Conservation (phyloP, 2,329 filamentous ascomycete species). For the Gliomastix tumulicola region DNA sequence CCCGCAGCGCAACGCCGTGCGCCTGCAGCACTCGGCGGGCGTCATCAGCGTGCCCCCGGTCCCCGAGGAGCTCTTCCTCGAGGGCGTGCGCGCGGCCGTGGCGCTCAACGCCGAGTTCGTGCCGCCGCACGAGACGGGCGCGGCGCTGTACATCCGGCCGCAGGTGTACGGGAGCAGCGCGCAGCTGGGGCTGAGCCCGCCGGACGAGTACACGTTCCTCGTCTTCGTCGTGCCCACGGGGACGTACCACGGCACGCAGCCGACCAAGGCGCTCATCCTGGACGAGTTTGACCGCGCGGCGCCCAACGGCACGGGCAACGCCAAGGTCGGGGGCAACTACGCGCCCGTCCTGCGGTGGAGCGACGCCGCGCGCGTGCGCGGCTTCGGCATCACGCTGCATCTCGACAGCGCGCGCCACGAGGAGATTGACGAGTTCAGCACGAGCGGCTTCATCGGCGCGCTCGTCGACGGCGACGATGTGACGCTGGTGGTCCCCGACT, state of each 20-base stretch:
- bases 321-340: conserved; percentile 96
- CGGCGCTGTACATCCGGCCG: conserved; percentile 88
- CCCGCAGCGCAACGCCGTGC: conserved; percentile 73
- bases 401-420: conserved; percentile 77
- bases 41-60: conserved; percentile 80
- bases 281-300: conserved; percentile 92
- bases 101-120: conserved; percentile 85
- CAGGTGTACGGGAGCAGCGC: conserved; percentile 82
- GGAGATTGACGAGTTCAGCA: conserved; percentile 94
- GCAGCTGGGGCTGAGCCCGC: conserved; percentile 78
- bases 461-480: conserved; percentile 49
- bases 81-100: conserved; percentile 73
- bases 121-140: conserved; percentile 80
- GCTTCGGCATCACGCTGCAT: conserved; percentile 92
- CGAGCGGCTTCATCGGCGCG: conserved; percentile 85
- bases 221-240: conserved; percentile 90
- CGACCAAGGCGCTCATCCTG: conserved; percentile 80
- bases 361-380: conserved; percentile 69
- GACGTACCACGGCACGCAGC: conserved; percentile 85
- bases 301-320: conserved; percentile 82
- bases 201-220: conserved; percentile 86
- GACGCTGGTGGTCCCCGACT: conserved; percentile 78
- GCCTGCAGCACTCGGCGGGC: conserved; percentile 77
- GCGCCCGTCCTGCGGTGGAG: conserved; percentile 86
- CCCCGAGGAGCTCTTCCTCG: conserved; percentile 68